Base-by-base conservation (phyloP, 2,329 filamentous ascomycete genomes). In the Pyricularia grisea region DNA sequence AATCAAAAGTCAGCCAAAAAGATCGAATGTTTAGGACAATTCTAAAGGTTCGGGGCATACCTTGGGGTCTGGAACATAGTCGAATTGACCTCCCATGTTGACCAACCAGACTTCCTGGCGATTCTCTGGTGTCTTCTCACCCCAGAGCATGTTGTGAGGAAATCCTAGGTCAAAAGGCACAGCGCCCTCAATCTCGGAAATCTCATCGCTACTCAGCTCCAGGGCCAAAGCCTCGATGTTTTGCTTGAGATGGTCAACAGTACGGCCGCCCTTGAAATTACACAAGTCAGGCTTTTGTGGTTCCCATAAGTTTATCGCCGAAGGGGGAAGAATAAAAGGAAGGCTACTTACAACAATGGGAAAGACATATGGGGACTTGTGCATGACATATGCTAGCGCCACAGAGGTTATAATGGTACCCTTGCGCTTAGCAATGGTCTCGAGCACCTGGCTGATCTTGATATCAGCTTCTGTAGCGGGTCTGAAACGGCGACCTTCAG, bases 361-460 rank as follows among this genome's bases (percentile, higher is more conserved):
- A 74, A 92, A 92, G 14, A 93, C 88, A 73, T 92, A 87, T 0
- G 89, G 86, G 0, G 88, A 81, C 79, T 93, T 92, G 72, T 87
- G 84, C 83, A 91, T 85, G 17, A 93, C 87, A 74, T 93, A 93
- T 2, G 91, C 90, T 28, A 93, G 78, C 10, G 91, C 90, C 69
- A 85, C 76, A 71, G 81, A 82, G 20, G 81, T 83, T 71, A 84
- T 78, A 68, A 76, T 72, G 2, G 80, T 81, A 71, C 77, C 76
- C 72, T 82, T 82, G 70, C 79, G 78, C 28, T 73, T 72, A 65
- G 83, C 82, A 65, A 91, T 83, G 31, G 77, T 82, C 82, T 84
- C 81, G 42, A 85, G 77, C 14, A 77, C 79, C 67, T 77, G 73
- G 71, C 80, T 83, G 71, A 84, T 75, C 72, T 80, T 81, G 71